Conservation (phyloP, 495 filamentous ascomycete species). For the Penicillium parvum region DNA sequence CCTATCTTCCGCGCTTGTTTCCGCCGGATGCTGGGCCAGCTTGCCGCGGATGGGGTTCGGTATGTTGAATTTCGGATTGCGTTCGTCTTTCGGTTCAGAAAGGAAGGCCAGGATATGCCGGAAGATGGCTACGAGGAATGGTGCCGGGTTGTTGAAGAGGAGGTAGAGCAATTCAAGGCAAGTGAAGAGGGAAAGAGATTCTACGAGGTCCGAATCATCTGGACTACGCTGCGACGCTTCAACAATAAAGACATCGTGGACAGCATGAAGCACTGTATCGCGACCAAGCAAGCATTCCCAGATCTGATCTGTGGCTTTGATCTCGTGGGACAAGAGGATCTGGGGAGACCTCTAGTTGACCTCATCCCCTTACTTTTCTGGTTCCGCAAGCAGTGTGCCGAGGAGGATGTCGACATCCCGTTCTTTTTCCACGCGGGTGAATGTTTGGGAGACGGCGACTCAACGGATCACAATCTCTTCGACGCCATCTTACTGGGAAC, state of each 20-base stretch:
- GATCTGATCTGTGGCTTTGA: conserved; percentile 83
- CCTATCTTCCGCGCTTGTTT: conserved; percentile 81
- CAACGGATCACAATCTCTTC: conserved; percentile 79
- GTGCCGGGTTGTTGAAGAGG: conserved; percentile 68
- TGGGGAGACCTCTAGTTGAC: conserved; percentile 68
- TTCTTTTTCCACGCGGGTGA: conserved; percentile 96
- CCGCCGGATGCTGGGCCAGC: conserved; percentile 57
- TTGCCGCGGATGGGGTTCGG: conserved; percentile 71
- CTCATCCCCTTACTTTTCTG: conserved; percentile 82
- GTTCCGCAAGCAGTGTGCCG: conserved; percentile 80
- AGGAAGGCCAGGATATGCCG: conserved; percentile 51
- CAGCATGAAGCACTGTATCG: conserved; percentile 81
- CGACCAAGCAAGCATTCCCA: conserved; percentile 72
- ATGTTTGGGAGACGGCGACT: conserved; percentile 69
- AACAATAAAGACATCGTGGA: conserved; percentile 63
- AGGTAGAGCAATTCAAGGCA: conserved; percentile 68
- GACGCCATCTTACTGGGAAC: conserved; percentile 86
- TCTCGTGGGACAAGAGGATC: conserved; percentile 80
- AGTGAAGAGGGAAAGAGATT: conserved; percentile 68
- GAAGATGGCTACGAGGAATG: conserved; percentile 62
- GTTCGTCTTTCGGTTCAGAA: conserved; percentile 59
- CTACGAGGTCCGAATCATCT: conserved; percentile 85
- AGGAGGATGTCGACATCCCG: conserved; percentile 79
- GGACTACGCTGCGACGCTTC: conserved; percentile 65
- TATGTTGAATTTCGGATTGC: conserved; percentile 69